Conservation (phyloP, 163 green algal species). For the Prototheca cutis region DNA sequence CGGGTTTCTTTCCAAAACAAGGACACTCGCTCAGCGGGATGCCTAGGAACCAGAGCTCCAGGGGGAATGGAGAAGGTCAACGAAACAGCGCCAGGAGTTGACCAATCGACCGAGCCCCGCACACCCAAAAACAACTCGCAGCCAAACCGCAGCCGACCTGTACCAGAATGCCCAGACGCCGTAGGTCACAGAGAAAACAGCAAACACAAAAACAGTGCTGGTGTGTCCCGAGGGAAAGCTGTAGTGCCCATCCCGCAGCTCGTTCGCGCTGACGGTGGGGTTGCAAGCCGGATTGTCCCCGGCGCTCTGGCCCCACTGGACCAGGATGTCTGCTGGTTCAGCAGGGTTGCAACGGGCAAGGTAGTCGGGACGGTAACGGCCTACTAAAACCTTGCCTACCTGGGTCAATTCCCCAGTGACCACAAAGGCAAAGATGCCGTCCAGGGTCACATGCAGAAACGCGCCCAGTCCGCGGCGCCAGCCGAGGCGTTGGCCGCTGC, state of each 20-base stretch:
- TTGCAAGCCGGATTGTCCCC: constrained; percentile 7
- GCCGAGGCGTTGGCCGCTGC: background rate
- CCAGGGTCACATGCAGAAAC: constrained; percentile 9
- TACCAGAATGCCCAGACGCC: constrained; percentile 17
- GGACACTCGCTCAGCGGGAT: too few relatives aligned
- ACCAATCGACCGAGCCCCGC: too few relatives aligned
- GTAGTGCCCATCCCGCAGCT: constrained; percentile 20
- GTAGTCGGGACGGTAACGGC: constrained; percentile 15
- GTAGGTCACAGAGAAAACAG: constrained; percentile 18
- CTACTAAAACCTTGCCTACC: constrained; percentile 10
- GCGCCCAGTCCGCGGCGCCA: constrained; percentile 3
- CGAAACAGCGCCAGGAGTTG: too few relatives aligned
- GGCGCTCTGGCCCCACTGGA: constrained; percentile 3
- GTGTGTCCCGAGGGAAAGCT: constrained; percentile 30
- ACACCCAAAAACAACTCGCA: too few relatives aligned
- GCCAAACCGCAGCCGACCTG: too few relatives aligned
- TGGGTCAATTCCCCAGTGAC: constrained; percentile 11
- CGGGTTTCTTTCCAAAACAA: too few relatives aligned
- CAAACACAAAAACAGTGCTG: constrained; percentile 18
- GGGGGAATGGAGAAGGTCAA: too few relatives aligned
- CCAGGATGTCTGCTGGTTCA: background rate
- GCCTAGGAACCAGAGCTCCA: too few relatives aligned
- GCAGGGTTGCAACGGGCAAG: constrained; percentile 12
- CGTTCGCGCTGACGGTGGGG: background rate
- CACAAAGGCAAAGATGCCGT: constrained; percentile 11